Evolutionary conservation across 108 stramenopile species (phyloP).

Genomic region (Conticribra weissflogii): DNA sequence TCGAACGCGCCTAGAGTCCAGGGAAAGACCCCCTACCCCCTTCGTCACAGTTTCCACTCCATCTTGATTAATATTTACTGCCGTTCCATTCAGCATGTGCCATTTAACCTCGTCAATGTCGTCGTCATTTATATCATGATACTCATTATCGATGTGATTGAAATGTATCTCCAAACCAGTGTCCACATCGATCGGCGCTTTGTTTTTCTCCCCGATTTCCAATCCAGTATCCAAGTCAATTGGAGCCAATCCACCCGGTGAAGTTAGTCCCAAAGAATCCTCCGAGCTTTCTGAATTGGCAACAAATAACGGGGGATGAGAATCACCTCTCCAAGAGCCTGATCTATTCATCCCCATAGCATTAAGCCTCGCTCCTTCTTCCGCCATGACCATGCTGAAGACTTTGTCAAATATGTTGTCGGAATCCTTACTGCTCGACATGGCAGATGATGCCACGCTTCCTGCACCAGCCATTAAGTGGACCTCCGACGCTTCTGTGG

Average conservation of each 20-base stretch:
- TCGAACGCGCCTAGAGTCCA: conserved; percentile 5
- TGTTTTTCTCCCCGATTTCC: background rate
- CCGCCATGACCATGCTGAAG: conserved; percentile 31
- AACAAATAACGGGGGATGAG: background rate
- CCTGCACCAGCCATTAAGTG: conserved; percentile 37
- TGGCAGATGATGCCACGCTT: conserved; percentile 35
- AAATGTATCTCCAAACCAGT: conserved; percentile 9
- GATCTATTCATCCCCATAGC: conserved; percentile 34
- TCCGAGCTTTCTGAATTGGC: background rate
- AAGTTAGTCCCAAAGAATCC: background rate
- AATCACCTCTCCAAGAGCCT: conserved; percentile 2
- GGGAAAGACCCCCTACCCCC: conserved; percentile 2
- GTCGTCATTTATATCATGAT: conserved; percentile 17
- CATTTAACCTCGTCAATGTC: conserved; percentile 8
- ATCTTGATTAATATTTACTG: background rate
- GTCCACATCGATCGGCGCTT: background rate
- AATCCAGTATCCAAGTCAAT: conserved; percentile 6
- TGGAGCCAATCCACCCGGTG: background rate
- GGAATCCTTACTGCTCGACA: conserved; percentile 15
- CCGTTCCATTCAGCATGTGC: background rate
- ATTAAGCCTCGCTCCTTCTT: conserved; percentile 24
- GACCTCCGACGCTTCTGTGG: conserved; percentile 28
- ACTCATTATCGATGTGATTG: background rate
- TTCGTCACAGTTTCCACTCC: background rate
- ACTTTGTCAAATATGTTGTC: conserved; percentile 40